Evolutionary conservation across 2,329 filamentous ascomycete species (phyloP), one percentile per base, ranked within the genome.

Genomic region (Cladophialophora immunda): DNA sequence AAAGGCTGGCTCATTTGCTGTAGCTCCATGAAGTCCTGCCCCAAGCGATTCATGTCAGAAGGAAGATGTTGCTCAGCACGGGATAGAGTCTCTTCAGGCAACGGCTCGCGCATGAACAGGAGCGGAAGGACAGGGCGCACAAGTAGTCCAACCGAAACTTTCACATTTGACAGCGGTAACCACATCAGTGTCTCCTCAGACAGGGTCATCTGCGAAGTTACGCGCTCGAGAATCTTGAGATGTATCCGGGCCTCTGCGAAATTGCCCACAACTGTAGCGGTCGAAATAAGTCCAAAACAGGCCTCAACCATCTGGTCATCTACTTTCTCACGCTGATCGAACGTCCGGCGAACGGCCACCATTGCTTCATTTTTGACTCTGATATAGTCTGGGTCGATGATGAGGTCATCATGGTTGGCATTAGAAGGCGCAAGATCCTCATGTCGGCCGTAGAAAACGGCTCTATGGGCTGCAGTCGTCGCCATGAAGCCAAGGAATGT

Each of bases 241-340:
- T 82, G 80, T 25, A 81, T 76, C 45, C 73, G 74, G 17, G 76
- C 76, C 70, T 80, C 78, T 45, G 75, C 73, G 59, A 80, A 80
- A 38, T 77, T 70, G 9, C 78, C 79, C 55, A 78, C 72, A 22
- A 79, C 77, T 73, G 79, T 78, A 47, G 78, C 73, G 58, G 78
- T 73, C n/a, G 76, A 75, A 22, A 79, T 73, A 15, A 81, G 74
- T 29, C 76, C 77, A 55, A 79, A 72, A 59, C 79, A 77, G 7
- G 77, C 78, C 60, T 78, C 76, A 65, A 81, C 74, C 11, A 78
- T 75, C 58, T 76, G 74, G 61, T 79, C 70, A 52, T 73, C 76
- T 75, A 79, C 15, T 57, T 66, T 58, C 76, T 77, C 73, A 77
- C 77, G 64, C 75, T 75, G 47, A 55, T 73, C 54, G 78, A 77